Base-by-base conservation (phyloP, 345 rosid genomes). In the Stellera chamaejasme region DNA sequence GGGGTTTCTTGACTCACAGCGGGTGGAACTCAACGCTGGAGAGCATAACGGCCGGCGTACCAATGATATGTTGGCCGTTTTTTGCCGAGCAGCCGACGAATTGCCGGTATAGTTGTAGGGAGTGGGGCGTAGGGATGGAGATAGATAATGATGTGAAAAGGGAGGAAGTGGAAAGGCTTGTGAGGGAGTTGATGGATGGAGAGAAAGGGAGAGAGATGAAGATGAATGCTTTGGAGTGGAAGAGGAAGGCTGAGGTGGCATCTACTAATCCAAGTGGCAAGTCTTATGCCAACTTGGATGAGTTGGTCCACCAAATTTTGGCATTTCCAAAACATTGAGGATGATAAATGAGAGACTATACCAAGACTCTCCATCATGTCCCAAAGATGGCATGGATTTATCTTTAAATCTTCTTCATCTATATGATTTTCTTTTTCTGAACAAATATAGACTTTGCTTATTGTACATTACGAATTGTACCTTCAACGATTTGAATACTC, bases 1-100 rank as follows among this genome's bases (percentile, higher is more conserved):
- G 85, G 10, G 88, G 79, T 10, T 77, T 84, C 50, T 61, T 84
- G 32, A 81, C 87, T 0, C 91, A 84, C 13, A 60, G 67, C 10
- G 88, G 91, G 2, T 84, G 91, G 91, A 84, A 84, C 55, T 84
- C 91, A 2, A 79, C 68, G 3, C 4, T 79, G 2, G 91, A 84
- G 64, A 79, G 88, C 25, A 59, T 84, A 1, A 54, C 58, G 0
- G 10, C 61, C 0, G 85, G 88, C 5, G 77, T 81, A 59, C 83
- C 91, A 0, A 65, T 81, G 85, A 44, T 68, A 11, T 79, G 83
- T 46, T 84, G 85, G 83, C 83, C 91, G 1, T 81, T 84, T 61
- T 84, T 84, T 13, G 82, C 88, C 0, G 91, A 84, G 51, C 91
- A 84, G 26, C 88, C 64, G 41, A 81, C 69, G 0, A 84, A 84